A percentile compares a stretch with the other conserved stretches of the same genome.
Evolutionary conservation across 2,329 filamentous ascomycete species (phyloP).

Genomic region (Aspergillus glaucus): DNA sequence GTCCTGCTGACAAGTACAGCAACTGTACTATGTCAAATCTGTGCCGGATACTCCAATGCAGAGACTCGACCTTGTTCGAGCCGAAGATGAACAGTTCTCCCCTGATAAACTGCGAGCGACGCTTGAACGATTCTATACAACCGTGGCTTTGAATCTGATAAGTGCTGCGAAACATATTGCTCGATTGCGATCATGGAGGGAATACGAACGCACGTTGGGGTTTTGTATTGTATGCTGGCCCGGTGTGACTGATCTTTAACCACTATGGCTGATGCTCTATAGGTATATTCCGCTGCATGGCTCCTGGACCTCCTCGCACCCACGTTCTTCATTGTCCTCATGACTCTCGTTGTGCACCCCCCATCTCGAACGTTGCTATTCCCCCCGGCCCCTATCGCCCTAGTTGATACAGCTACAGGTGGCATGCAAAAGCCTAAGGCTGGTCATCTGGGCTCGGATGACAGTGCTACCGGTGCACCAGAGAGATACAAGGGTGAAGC

Average conservation of each 20-base stretch:
- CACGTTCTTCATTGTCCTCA: slow-evolving; percentile 50
- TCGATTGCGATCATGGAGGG: slow-evolving; percentile 71
- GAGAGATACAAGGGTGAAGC: slow-evolving; percentile 80
- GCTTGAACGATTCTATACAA: slow-evolving; percentile 75
- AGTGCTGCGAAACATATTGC: slow-evolving; percentile 66
- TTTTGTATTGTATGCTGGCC: slow-evolving; percentile 51
- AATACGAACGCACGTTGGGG: slow-evolving; percentile 58
- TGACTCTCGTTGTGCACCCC: slow-evolving; percentile 62
- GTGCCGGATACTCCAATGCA: slow-evolving; percentile 54
- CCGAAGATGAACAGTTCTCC: slow-evolving; percentile 75
- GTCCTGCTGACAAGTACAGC: slow-evolving; percentile 36
- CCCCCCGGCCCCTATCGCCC: slow-evolving; percentile 67
- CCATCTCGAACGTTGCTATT: slow-evolving; percentile 60
- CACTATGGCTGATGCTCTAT: neutral
- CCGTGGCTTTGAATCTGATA: slow-evolving; percentile 62
- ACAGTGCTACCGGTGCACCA: slow-evolving; percentile 72
- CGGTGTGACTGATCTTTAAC: neutral
- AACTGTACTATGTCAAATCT: slow-evolving; percentile 67
- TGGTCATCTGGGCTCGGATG: slow-evolving; percentile 67
- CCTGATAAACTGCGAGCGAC: slow-evolving; percentile 75
- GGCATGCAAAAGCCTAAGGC: slow-evolving; percentile 71
- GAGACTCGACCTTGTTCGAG: slow-evolving; percentile 70
- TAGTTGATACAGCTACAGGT: slow-evolving; percentile 64
- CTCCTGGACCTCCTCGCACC: slow-evolving; percentile 64
- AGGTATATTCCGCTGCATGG: slow-evolving; percentile 61